Base-by-base conservation (phyloP, 2,329 filamentous ascomycete species). In the Pestalotiopsis sp. region DNA sequence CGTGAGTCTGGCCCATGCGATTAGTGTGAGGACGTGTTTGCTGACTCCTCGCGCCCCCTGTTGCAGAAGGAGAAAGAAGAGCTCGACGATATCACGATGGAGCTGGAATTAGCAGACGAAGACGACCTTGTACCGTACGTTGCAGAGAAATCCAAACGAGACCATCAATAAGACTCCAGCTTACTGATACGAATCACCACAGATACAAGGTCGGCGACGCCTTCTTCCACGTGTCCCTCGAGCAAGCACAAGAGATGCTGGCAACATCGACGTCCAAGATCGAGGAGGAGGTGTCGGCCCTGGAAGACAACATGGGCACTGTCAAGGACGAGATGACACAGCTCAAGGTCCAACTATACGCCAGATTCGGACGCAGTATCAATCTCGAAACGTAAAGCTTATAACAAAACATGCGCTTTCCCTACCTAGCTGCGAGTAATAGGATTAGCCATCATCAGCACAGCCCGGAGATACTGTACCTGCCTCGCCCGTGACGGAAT, bases 181-280 rank as follows among this genome's bases (percentile, higher is more conserved):
- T 17, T 5, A 23, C 17, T 27, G 6, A 57, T 20, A 56, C n/a
- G 13, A 25, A 23, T 11, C n/a, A 36, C 20, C n/a, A 45, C 78
- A 98, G 95, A 68, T 98, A 98, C 86, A 97, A 97, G 83, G 93
- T 99, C 68, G 96, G 96, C 73, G 96, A 98, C 80, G 93, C 94
- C 5, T 99, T 98, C 83, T 93, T 98, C 80, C 92, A 94, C 69
- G 83, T 99, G 66, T 91, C 92, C 9, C 87, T 98, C 17, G 83
- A 91, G 63, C 92, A 97, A 78, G 96, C 96, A 2, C 94, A 98
- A 78, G 91, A 95, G 74, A 88, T 98, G 82, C 90, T 99, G 4
- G 85, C 89, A 20, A 82, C 87, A 12, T 92, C 93, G 5, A 91
- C 91, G 5, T 86, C 91, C 70, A 88, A 87, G 75, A 90, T 97